These are phyloP conservation scores for Fusarium oligoseptatum DNA, from an alignment of 2,329 filamentous ascomycete species.

Conservation along the genomic window DNA sequence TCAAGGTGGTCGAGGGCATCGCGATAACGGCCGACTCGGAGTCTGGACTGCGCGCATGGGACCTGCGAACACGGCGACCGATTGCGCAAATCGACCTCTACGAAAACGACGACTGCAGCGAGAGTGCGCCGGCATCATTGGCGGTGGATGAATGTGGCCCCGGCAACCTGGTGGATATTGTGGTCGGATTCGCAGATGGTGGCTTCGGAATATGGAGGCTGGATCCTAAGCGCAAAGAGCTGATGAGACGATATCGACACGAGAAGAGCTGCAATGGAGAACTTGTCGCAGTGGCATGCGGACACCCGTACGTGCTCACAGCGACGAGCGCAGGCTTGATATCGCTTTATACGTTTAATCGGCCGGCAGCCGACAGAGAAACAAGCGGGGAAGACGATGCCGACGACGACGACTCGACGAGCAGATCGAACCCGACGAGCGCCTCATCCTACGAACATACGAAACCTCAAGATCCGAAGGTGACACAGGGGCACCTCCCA, in stretches of 20 bases:
- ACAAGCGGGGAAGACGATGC: slow-evolving; percentile 8
- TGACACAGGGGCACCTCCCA: slow-evolving; percentile 23
- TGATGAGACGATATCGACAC: slow-evolving; percentile 70
- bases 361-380: slow-evolving; percentile 22
- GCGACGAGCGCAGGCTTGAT: slow-evolving; percentile 81
- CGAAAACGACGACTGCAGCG: slow-evolving; percentile 32
- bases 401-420: neutral
- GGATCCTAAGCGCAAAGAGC: slow-evolving; percentile 55
- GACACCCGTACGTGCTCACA: slow-evolving; percentile 81
- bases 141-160: slow-evolving; percentile 70
- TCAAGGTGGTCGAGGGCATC: slow-evolving; percentile 81
- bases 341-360: slow-evolving; percentile 78
- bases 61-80: slow-evolving; percentile 72
- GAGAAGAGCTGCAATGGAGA: slow-evolving; percentile 72
- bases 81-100: slow-evolving; percentile 64
- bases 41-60: slow-evolving; percentile 84
- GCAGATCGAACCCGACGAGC: neutral
- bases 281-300: slow-evolving; percentile 78
- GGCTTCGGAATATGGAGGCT: slow-evolving; percentile 79
- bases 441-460: neutral
- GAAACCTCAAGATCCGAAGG: neutral
- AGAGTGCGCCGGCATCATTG: slow-evolving; percentile 70
- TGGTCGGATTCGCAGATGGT: slow-evolving; percentile 79
- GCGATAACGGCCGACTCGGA: slow-evolving; percentile 81
- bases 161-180: slow-evolving; percentile 67